phyloP scores from a whole-genome alignment of 176 grass and related monocot species.

The Secale cereale region DNA sequence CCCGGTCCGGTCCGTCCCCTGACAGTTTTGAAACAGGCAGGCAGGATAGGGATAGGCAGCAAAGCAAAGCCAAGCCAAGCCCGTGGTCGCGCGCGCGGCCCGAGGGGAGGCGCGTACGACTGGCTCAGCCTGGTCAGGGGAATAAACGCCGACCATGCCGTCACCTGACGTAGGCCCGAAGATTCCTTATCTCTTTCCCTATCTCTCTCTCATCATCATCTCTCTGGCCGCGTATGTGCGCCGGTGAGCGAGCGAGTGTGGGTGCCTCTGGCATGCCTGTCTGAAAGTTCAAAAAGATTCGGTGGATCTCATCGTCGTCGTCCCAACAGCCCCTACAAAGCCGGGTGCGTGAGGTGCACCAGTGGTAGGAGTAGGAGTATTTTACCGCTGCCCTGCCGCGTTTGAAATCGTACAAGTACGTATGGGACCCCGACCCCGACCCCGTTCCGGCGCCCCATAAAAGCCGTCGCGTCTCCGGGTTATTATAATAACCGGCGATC shows the following conservation, averaged over 20 bases:
- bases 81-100: not conserved
- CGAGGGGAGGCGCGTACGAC: not conserved
- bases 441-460: not conserved
- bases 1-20: not conserved
- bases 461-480: too few relatives aligned
- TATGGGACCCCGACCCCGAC: not conserved
- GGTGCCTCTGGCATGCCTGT: not conserved
- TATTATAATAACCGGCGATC: too few relatives aligned
- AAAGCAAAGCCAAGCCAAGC: too few relatives aligned
- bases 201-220: not conserved
- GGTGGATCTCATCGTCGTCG: not conserved
- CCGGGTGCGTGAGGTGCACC: not conserved
- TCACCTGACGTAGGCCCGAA: slow-evolving; percentile 36
- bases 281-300: slow-evolving; percentile 22
- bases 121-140: not conserved
- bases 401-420: not conserved
- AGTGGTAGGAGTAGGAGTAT: not conserved
- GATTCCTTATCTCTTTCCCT: slow-evolving; percentile 20
- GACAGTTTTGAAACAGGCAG: not conserved
- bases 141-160: slow-evolving; percentile 44
- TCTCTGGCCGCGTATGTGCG: not conserved
- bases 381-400: not conserved
- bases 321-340: not conserved
- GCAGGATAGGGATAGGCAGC: too few relatives aligned
- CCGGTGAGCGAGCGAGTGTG: not conserved